phyloP scores from a whole-genome alignment of 2,329 filamentous ascomycete genomes.

The Ceratocystiopsis sp. region DNA sequence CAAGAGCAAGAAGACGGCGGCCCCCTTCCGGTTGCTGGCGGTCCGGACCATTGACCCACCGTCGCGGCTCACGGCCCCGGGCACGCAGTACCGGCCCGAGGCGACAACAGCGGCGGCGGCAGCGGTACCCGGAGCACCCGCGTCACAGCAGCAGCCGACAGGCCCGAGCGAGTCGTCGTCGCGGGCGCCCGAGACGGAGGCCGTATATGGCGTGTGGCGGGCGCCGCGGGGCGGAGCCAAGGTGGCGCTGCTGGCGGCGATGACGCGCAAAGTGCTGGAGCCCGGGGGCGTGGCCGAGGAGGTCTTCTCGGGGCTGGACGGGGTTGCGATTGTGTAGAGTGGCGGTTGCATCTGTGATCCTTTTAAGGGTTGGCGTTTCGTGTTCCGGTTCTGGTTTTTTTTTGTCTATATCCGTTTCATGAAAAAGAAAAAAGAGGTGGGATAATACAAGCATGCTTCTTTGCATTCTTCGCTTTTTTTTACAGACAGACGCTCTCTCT shows the following conservation, averaged over 20 bases:
- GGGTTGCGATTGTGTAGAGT: slow-evolving; percentile 45
- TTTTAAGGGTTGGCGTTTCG: slow-evolving; percentile 1
- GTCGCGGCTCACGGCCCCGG: slow-evolving; percentile 53
- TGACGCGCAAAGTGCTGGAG: slow-evolving; percentile 62
- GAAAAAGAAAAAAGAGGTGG: no score
- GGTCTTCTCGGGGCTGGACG: slow-evolving; percentile 64
- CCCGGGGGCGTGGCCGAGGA: slow-evolving; percentile 71
- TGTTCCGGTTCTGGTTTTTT: background rate
- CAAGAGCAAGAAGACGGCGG: no score
- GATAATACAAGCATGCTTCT: no score
- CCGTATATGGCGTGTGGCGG: slow-evolving; percentile 64
- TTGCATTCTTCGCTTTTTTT: no score
- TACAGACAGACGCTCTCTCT: no score
- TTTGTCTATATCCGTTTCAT: no score
- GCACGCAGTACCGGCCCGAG: slow-evolving; percentile 47
- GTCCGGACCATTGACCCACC: slow-evolving; percentile 61
- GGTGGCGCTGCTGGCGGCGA: slow-evolving; percentile 50
- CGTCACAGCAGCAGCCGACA: background rate
- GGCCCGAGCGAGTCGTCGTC: slow-evolving; percentile 12
- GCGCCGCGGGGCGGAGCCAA: slow-evolving; percentile 72
- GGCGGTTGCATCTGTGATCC: slow-evolving; percentile 3
- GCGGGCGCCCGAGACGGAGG: slow-evolving; percentile 31
- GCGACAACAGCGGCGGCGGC: slow-evolving; percentile 26
- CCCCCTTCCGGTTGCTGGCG: slow-evolving; percentile 42
- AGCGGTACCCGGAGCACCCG: slow-evolving; percentile 1